phyloP scores from a whole-genome alignment of 2,329 filamentous ascomycete genomes.

The Beauveria scarabaeidicola region DNA sequence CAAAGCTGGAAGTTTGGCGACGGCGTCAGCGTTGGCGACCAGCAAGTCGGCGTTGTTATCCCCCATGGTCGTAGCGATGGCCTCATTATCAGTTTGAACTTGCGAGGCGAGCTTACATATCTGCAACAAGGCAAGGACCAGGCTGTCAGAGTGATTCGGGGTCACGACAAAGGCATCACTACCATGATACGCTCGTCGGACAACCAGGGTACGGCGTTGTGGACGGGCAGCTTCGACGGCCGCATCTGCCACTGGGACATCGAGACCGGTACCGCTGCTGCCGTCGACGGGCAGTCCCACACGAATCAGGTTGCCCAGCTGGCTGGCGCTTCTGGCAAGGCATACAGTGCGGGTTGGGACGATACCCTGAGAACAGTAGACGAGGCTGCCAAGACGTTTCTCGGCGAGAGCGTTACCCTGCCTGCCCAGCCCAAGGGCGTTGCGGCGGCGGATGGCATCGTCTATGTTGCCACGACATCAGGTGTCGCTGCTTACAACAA shows the following conservation, averaged over 20 bases:
- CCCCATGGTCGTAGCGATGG: slow-evolving; percentile 74
- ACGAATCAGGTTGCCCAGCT: slow-evolving; percentile 81
- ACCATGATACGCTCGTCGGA: slow-evolving; percentile 45
- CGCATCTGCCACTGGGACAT: slow-evolving; percentile 79
- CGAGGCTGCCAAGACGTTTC: slow-evolving; percentile 64
- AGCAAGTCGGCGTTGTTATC: slow-evolving; percentile 93
- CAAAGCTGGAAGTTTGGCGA: slow-evolving; percentile 85
- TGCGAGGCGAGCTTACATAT: slow-evolving; percentile 87
- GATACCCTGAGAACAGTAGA: slow-evolving; percentile 79
- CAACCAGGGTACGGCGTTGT: slow-evolving; percentile 56
- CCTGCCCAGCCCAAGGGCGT: slow-evolving; percentile 74
- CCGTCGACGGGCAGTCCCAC: slow-evolving; percentile 72
- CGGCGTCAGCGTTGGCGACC: slow-evolving; percentile 65
- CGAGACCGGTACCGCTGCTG: slow-evolving; percentile 55
- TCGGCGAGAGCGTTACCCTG: slow-evolving; percentile 58
- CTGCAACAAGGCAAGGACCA: slow-evolving; percentile 61
- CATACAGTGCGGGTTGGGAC: slow-evolving; percentile 92
- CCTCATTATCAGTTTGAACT: slow-evolving; percentile 80
- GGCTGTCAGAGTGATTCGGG: slow-evolving; percentile 66
- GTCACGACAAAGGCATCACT: slow-evolving; percentile 88
- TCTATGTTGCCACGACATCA: slow-evolving; percentile 50
- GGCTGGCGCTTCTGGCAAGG: slow-evolving; percentile 48
- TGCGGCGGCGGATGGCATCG: slow-evolving; percentile 40
- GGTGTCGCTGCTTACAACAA: slow-evolving; percentile 48
- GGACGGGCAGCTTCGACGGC: slow-evolving; percentile 89